Conservation (phyloP, 2,329 filamentous ascomycete species). For the Microdochium nivale region DNA sequence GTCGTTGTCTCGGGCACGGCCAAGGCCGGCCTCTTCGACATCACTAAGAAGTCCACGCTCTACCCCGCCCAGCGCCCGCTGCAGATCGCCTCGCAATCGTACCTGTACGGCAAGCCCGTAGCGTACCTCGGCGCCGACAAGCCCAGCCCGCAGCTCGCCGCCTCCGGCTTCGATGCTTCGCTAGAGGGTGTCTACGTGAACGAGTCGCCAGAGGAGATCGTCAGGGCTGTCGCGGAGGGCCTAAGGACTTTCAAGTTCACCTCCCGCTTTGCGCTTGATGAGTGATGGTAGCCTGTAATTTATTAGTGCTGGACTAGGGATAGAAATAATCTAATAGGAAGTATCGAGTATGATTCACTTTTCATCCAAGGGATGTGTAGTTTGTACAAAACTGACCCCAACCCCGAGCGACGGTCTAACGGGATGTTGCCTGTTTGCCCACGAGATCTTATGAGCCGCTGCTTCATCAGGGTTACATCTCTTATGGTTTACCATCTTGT, state of each 20-base stretch:
- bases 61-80: conserved; percentile 56
- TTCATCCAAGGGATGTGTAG: no score
- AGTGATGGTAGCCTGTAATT: no score
- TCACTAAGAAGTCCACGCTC: conserved; percentile 36
- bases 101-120: conserved; percentile 63
- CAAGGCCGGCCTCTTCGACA: conserved; percentile 34
- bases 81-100: conserved; percentile 55
- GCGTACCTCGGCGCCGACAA: conserved; percentile 42
- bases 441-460: no score
- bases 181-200: conserved; percentile 32
- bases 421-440: no score
- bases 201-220: conserved; percentile 26
- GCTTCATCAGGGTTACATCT: no score
- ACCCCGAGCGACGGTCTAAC: no score
- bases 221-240: conserved; percentile 43
- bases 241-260: conserved; percentile 58
- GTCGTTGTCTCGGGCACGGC: conserved; percentile 47
- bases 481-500: no score
- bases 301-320: no score
- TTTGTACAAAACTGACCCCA: no score
- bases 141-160: conserved; percentile 21
- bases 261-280: conserved; percentile 52
- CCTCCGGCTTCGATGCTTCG: conserved; percentile 31
- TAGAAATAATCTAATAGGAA: background rate
- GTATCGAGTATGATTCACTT: no score